A percentile compares a stretch with the other conserved stretches of the same genome.
Evolutionary conservation across 768 basidiomycete genomes (phyloP).

Genomic region (Galerina marginata): DNA sequence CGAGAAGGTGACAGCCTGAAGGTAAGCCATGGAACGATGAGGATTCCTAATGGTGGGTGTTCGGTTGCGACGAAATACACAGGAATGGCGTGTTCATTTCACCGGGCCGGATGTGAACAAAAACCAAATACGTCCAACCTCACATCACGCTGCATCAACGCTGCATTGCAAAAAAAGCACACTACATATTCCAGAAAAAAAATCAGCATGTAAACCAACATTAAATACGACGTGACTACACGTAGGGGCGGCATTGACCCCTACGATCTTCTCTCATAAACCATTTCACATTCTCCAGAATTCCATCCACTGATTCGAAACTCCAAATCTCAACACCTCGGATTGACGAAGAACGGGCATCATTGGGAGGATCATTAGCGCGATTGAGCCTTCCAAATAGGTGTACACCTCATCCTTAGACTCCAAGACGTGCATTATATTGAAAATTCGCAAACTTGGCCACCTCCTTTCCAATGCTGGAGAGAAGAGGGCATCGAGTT

Average conservation of each 20-base stretch:
- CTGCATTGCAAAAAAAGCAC: too few species aligned
- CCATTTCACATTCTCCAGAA: too few species aligned
- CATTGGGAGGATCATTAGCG: not conserved
- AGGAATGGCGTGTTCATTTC: slow-evolving; percentile 1
- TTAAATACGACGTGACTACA: too few species aligned
- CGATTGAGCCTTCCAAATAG: not conserved
- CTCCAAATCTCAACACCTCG: not conserved
- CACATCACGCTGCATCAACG: too few species aligned
- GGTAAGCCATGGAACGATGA: not conserved
- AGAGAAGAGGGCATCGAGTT: not conserved
- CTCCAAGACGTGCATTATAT: not conserved
- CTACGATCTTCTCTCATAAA: too few species aligned
- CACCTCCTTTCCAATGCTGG: not conserved
- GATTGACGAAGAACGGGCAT: not conserved
- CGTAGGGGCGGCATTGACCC: too few species aligned
- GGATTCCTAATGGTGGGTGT: not conserved
- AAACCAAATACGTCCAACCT: not conserved
- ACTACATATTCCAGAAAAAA: too few species aligned
- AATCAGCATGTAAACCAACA: too few species aligned
- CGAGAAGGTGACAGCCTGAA: not conserved
- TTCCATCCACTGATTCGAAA: not conserved
- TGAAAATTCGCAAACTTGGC: not conserved
- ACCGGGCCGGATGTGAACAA: not conserved
- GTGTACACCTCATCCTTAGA: not conserved
- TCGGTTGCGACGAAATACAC: slow-evolving; percentile 8